Base-by-base conservation (phyloP, 352 stramenopile genomes). In the Phytopythium aichiense region DNA sequence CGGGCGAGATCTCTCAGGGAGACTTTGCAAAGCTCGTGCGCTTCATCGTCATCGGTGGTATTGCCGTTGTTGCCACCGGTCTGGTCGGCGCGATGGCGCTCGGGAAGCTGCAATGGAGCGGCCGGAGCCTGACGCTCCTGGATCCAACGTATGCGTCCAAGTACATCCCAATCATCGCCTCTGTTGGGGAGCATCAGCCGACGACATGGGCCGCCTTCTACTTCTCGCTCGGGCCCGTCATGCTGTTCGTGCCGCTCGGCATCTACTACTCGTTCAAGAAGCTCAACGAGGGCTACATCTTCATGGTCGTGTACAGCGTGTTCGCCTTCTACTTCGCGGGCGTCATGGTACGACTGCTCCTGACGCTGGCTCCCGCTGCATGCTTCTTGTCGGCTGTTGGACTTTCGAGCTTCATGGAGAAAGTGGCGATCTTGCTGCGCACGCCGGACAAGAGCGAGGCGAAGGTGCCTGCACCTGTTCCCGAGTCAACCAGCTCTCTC, bases 161-260 rank as follows among this genome's bases (percentile, higher is more conserved):
- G 77, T 98, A 98, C 71, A 98, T 98, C 50, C 95, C 95, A 22
- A 98, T 98, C 65, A 96, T 98, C 63, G 95, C 93, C 8, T 98
- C 91, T 0, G 94, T 98, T 2, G 84, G 85, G 11, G 95, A 98
- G 72, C 95, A 98, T 67, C 95, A 98, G 67, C 93, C 95, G 51
- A 96, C 95, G 35, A 79, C 88, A 18, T 98, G 91, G 92, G 88
- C 87, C 0, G 80, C 73, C 13, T 98, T 97, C 65, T 98, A 97
- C 72, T 83, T 97, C 60, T 89, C 95, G n/a, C 80, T 98, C 4
- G 91, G 96, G 30, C 84, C 93, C 25, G 68, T 84, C 8, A 85
- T 97, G 60, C 72, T 95, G 9, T 81, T 98, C 53, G 85, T 88
- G 55, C 95, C 94, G 7, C 66, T 98, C 4, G 95, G 95, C 7